phyloP scores from a whole-genome alignment of 139 green algal genomes.

The Marvania coccoides region DNA sequence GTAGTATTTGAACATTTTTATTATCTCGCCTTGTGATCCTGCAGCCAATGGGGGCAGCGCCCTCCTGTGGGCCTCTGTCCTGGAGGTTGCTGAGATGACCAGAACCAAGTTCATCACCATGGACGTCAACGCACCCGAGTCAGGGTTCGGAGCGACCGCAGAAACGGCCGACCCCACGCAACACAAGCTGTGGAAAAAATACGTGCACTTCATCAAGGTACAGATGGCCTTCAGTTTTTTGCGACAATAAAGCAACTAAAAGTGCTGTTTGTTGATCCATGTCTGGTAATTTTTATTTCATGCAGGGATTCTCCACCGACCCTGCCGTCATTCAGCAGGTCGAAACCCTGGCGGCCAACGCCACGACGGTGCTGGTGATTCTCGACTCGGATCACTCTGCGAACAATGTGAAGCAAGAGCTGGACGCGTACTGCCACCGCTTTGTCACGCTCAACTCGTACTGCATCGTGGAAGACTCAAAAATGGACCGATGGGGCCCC shows the following conservation, averaged over 20 bases:
- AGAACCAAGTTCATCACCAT: slow-evolving; percentile 19
- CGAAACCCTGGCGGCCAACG: not conserved
- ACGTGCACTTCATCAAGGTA: slow-evolving; percentile 32
- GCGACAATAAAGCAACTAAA: too few relatives aligned
- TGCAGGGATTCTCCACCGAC: not conserved
- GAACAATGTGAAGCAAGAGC: slow-evolving; percentile 30
- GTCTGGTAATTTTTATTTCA: too few relatives aligned
- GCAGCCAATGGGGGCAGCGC: slow-evolving; percentile 38
- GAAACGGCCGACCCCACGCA: slow-evolving; percentile 11
- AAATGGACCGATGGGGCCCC: slow-evolving; percentile 17
- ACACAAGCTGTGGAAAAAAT: slow-evolving; percentile 30
- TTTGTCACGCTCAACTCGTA: slow-evolving; percentile 27
- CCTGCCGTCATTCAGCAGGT: not conserved
- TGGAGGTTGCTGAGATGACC: slow-evolving; percentile 16
- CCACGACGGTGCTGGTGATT: slow-evolving; percentile 34
- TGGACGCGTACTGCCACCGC: slow-evolving; percentile 15
- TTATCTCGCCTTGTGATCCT: too few relatives aligned
- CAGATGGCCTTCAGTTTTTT: too few relatives aligned
- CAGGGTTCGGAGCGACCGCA: not conserved
- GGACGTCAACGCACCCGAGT: not conserved
- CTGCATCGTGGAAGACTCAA: slow-evolving; percentile 41
- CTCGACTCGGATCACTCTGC: slow-evolving; percentile 37
- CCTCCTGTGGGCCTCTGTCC: slow-evolving; percentile 31
- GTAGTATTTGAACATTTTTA: too few relatives aligned
- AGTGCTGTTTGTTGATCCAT: too few relatives aligned